These are phyloP conservation scores for Chalara sp. DNA, from an alignment of 2,329 filamentous ascomycete species.

Conservation along the genomic window DNA sequence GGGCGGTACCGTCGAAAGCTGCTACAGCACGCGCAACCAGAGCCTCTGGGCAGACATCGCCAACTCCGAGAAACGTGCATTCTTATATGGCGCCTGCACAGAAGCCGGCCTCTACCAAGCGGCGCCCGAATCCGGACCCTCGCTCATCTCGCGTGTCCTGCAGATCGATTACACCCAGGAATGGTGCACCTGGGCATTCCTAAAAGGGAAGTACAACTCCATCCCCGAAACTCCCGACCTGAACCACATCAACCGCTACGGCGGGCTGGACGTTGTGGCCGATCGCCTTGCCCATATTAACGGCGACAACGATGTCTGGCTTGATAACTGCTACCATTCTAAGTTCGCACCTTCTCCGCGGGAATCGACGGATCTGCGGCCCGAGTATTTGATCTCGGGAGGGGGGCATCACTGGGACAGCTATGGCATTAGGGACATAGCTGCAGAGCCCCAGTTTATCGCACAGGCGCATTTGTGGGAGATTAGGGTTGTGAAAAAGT, in stretches of 20 bases:
- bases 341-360: slow-evolving; percentile 31
- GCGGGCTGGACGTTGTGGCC: slow-evolving; percentile 38
- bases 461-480: slow-evolving; percentile 42
- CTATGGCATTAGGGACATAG: slow-evolving; percentile 25
- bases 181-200: slow-evolving; percentile 49
- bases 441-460: slow-evolving; percentile 44
- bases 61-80: slow-evolving; percentile 36
- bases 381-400: slow-evolving; percentile 42
- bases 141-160: slow-evolving; percentile 40
- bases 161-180: slow-evolving; percentile 40
- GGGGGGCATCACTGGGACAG: slow-evolving; percentile 44
- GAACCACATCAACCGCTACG: slow-evolving; percentile 37
- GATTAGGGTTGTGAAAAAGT: slow-evolving; percentile 37
- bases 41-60: slow-evolving; percentile 32
- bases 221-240: slow-evolving; percentile 38
- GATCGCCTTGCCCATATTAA: slow-evolving; percentile 44
- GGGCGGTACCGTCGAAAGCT: too few species aligned
- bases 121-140: slow-evolving; percentile 35
- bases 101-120: slow-evolving; percentile 44
- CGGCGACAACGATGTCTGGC: slow-evolving; percentile 43
- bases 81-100: slow-evolving; percentile 41
- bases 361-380: slow-evolving; percentile 35
- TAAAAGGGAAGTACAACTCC: slow-evolving; percentile 35
- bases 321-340: slow-evolving; percentile 44
- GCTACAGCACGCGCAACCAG: too few species aligned